Conservation (phyloP, 345 rosid species). For the Excoecaria cochinchinensis region DNA sequence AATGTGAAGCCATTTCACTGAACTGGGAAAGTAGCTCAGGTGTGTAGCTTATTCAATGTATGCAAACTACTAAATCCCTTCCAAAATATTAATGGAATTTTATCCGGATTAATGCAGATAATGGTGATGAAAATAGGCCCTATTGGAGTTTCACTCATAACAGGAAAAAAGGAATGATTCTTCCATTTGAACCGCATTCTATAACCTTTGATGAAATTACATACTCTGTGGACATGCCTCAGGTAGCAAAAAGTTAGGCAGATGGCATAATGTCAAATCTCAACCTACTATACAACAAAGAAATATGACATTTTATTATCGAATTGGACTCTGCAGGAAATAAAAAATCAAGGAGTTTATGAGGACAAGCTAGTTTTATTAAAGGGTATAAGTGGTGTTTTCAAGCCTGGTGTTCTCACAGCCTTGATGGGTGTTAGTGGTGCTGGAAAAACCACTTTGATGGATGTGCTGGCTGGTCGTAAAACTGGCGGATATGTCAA, state of each 20-base stretch:
- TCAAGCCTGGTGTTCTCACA: conserved; percentile 74
- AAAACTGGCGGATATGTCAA: conserved; percentile 71
- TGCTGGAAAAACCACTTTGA: conserved; percentile 76
- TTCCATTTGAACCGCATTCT: conserved; percentile 66
- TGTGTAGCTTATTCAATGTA: background rate
- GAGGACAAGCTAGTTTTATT: conserved; percentile 59
- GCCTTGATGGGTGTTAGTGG: conserved; percentile 75
- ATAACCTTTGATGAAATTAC: too few species aligned
- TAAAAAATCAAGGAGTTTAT: conserved; percentile 52
- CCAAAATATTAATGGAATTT: background rate
- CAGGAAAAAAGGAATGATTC: conserved; percentile 59
- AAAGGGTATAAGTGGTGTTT: conserved; percentile 68
- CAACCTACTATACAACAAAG: background rate
- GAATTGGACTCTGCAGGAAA: conserved; percentile 32
- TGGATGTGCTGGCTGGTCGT: conserved; percentile 89
- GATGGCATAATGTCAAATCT: background rate
- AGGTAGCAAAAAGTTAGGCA: conserved; percentile 31
- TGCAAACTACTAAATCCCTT: background rate
- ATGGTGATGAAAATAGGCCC: background rate
- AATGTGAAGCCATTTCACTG: too few species aligned
- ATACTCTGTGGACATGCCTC: too few species aligned
- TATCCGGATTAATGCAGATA: background rate
- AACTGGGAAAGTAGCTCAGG: background rate
- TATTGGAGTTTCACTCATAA: background rate
- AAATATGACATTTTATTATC: background rate